These are phyloP conservation scores for Fusarium falciforme DNA, from an alignment of 2,329 filamentous ascomycete genomes.

Conservation along the genomic window DNA sequence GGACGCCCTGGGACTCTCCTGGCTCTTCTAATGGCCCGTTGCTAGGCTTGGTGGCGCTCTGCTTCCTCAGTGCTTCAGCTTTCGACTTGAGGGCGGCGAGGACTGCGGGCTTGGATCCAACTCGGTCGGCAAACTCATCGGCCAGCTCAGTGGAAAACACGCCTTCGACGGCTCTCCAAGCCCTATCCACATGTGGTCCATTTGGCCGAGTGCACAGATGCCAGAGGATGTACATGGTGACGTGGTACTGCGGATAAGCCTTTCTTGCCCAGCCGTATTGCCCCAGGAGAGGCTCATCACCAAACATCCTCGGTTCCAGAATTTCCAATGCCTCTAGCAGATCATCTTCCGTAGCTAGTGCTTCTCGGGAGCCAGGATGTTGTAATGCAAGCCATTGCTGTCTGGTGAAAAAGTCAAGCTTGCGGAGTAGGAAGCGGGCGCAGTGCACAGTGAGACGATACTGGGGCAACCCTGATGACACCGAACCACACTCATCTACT, in stretches of 20 bases:
- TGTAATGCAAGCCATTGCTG: neutral
- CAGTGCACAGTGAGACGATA: neutral
- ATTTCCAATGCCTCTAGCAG: neutral
- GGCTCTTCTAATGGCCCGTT: too few species aligned
- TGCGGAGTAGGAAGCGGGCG: neutral
- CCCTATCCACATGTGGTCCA: neutral
- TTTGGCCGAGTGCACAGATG: neutral
- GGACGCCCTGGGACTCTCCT: neutral
- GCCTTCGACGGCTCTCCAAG: neutral
- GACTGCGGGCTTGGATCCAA: neutral
- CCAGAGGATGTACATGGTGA: slow-evolving; percentile 2
- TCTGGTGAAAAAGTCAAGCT: neutral
- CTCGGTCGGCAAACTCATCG: neutral
- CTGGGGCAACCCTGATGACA: neutral
- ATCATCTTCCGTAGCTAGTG: neutral
- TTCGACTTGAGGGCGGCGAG: neutral
- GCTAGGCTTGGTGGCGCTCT: neutral
- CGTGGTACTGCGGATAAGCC: neutral
- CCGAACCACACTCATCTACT: neutral
- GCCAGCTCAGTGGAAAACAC: neutral
- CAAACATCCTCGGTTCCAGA: neutral
- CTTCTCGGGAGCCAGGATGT: neutral
- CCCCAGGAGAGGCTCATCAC: neutral
- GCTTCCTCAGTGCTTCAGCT: neutral
- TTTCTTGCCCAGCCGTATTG: neutral